Evolutionary conservation across 495 filamentous ascomycete genomes (phyloP).

Genomic region (Neurospora sp.): DNA sequence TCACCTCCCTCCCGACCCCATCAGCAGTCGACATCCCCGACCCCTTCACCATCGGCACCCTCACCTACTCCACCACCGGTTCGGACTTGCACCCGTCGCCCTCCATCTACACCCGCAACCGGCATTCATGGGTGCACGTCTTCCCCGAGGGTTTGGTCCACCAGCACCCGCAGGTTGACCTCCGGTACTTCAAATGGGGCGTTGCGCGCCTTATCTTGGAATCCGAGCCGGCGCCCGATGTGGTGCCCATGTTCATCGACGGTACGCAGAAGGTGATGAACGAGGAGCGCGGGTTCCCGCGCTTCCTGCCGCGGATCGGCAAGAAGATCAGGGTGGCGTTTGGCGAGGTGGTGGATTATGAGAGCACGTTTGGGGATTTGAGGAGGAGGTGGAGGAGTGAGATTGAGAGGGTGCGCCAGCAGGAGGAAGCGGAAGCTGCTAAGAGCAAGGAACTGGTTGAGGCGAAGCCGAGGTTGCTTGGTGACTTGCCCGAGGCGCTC

Average conservation of each 20-base stretch:
- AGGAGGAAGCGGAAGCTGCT: background rate
- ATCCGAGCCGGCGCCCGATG: conserved; percentile 65
- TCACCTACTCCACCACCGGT: conserved; percentile 57
- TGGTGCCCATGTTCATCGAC: conserved; percentile 91
- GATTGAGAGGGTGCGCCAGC: conserved; percentile 20
- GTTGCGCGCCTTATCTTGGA: conserved; percentile 83
- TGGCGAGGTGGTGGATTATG: conserved; percentile 52
- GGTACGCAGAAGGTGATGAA: conserved; percentile 79
- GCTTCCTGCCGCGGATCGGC: conserved; percentile 66
- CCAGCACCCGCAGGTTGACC: conserved; percentile 64
- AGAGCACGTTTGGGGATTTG: conserved; percentile 55
- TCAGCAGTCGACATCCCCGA: conserved; percentile 37
- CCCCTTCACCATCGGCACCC: conserved; percentile 45
- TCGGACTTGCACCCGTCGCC: conserved; percentile 48
- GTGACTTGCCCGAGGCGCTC: conserved; percentile 26
- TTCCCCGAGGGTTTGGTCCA: conserved; percentile 94
- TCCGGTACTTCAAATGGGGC: conserved; percentile 98
- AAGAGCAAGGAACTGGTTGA: background rate
- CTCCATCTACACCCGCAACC: conserved; percentile 39
- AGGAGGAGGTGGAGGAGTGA: conserved; percentile 58
- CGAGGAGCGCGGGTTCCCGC: conserved; percentile 66
- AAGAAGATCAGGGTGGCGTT: conserved; percentile 68
- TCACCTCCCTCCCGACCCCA: conserved; percentile 23
- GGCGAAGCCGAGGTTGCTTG: background rate
- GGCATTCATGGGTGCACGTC: conserved; percentile 78